Evolutionary conservation across 2,329 filamentous ascomycete genomes (phyloP).

Genomic region (Apiospora sp.): DNA sequence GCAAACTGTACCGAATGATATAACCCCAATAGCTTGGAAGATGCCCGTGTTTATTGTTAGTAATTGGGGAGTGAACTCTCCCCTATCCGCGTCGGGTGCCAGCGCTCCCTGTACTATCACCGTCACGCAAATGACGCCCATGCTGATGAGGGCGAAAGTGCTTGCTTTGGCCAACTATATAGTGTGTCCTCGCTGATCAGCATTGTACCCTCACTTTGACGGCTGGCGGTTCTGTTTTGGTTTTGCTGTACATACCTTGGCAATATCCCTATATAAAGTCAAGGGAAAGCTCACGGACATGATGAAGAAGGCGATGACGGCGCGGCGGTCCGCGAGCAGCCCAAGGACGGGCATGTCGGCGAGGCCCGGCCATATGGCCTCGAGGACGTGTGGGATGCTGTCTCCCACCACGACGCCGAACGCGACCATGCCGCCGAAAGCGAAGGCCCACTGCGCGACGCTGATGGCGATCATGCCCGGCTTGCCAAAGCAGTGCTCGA

Average conservation of each 20-base stretch:
- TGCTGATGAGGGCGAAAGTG: conserved; percentile 89
- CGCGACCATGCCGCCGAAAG: conserved; percentile 97
- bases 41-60: conserved; percentile 86
- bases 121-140: conserved; percentile 88
- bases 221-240: conserved; percentile 1
- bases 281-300: conserved; percentile 88
- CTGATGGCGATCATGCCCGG: conserved; percentile 87
- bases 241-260: conserved; percentile 72
- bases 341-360: conserved; percentile 78
- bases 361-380: conserved; percentile 81
- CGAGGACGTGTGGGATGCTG: conserved; percentile 89
- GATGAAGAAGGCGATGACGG: conserved; percentile 87
- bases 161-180: conserved; percentile 94
- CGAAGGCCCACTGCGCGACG: conserved; percentile 96
- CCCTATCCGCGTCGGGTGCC: conserved; percentile 75
- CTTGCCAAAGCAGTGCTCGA: conserved; percentile 93
- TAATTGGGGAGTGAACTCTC: conserved; percentile 73
- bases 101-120: conserved; percentile 84
- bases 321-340: conserved; percentile 80
- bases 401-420: conserved; percentile 98
- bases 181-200: not conserved
- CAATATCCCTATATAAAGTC: conserved; percentile 94
- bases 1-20: conserved; percentile 81
- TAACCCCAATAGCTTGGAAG: conserved; percentile 96
- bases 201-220: not conserved